Base-by-base conservation (phyloP, 164 flowering plant genomes). In the Dillenia suffruticosa region DNA sequence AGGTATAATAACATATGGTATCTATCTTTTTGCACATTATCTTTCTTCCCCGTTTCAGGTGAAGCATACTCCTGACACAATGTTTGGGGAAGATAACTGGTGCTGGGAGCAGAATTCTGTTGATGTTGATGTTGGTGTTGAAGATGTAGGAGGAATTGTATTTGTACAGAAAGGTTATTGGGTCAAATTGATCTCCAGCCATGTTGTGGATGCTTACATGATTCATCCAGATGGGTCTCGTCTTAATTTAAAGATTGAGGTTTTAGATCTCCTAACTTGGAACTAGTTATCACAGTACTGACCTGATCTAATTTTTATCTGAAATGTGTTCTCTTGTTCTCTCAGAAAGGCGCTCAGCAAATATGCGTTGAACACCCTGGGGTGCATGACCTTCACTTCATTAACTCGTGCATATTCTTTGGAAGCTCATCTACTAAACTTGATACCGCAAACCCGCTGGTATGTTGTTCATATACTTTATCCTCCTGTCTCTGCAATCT, bases 141-240 rank as follows among this genome's bases (percentile, higher is more conserved):
- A 95, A 56, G 92, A 88, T 66, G 69, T 84, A 16, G 62, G 79
- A 40, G 96, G 88, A 60, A 71, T 90, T 57, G 56, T 53, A 44
- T 95, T 92, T 79, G 78, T 82, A 67, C 99, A 95, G 69, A 87
- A 85, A 75, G 97, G 99, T 65, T 92, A 85, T 68, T 82, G 87
- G 97, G 74, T 85, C 14, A 77, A 71, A 75, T 71, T 92, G 57
- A 72, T 77, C 56, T 95, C 97, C 63, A 79, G 88, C 57, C 97
- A 95, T 76, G 87, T 80, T 61, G 97, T 82, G 17, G 91, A 88
- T 79, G 89, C 83, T 58, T 69, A 63, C 63, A 67, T 92, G 66
- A 66, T 69, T 63, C 84, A 78, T 43, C 78, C 87, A 58, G 83
- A 85, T 74, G 74, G 79, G 32, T 73, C 92, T 55, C 59, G 62